Conservation (phyloP, 306 rosid genomes). For the Sechiopsis laciniata region DNA sequence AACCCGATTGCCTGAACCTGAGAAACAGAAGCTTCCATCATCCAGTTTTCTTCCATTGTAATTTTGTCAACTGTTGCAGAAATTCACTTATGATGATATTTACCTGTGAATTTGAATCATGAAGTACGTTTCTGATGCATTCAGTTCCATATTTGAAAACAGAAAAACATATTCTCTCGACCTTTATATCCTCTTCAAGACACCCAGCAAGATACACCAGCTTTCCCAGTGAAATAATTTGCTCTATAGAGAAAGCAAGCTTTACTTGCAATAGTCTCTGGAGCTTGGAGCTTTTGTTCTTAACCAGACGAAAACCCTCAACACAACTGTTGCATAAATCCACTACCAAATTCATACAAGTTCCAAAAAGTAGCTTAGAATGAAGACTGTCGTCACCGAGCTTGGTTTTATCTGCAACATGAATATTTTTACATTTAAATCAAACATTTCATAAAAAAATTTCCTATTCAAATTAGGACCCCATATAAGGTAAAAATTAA, state of each 20-base stretch:
- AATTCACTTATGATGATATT: constrained; percentile 20
- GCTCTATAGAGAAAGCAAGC: constrained; percentile 79
- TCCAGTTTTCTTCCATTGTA: constrained; percentile 25
- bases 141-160: constrained; percentile 46
- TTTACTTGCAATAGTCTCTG: constrained; percentile 51
- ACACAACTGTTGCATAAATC: constrained; percentile 57
- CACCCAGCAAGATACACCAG: constrained; percentile 44
- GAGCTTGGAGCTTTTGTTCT: constrained; percentile 40
- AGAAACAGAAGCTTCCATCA: constrained; percentile 31
- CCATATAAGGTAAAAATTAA: neutral
- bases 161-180: constrained; percentile 30
- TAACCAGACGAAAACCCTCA: constrained; percentile 54
- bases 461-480: neutral
- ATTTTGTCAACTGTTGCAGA: neutral
- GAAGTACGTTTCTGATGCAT: constrained; percentile 55
- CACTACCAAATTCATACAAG: constrained; percentile 53
- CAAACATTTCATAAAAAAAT: constrained; percentile 9
- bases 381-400: constrained; percentile 40
- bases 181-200: constrained; percentile 37
- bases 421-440: constrained; percentile 24
- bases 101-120: constrained; percentile 72
- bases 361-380: constrained; percentile 48
- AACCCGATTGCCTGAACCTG: constrained; percentile 78
- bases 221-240: constrained; percentile 56
- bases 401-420: constrained; percentile 52